A percentile compares a stretch with the other conserved stretches of the same genome.
Conservation (phyloP, 2,329 filamentous ascomycete species). For the Aspergillus thermomutatus region DNA sequence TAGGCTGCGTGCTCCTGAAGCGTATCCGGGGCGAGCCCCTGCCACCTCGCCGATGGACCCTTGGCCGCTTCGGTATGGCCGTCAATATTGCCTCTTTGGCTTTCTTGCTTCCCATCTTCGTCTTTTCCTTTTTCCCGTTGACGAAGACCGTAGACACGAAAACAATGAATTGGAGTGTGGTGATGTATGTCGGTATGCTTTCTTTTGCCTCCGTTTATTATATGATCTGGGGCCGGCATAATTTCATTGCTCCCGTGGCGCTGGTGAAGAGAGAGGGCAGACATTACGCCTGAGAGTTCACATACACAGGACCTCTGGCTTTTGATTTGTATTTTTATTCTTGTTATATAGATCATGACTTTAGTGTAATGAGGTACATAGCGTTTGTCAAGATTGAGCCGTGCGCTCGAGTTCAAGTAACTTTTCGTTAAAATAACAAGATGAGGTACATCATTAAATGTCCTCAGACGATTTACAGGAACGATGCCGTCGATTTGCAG, state of each 20-base stretch:
- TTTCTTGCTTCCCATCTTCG: slow-evolving; percentile 39
- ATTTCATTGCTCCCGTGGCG: slow-evolving; percentile 40
- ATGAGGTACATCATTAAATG: no score
- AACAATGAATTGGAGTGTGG: slow-evolving; percentile 49
- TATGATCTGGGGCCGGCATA: slow-evolving; percentile 35
- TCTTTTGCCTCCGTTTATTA: slow-evolving; percentile 45
- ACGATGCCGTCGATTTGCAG: no score
- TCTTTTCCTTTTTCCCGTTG: slow-evolving; percentile 47
- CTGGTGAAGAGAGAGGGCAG: slow-evolving; percentile 29
- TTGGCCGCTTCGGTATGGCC: slow-evolving; percentile 44
- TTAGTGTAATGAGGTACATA: background rate
- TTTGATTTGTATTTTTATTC: background rate
- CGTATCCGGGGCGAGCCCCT: slow-evolving; percentile 41
- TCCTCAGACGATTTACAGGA: no score
- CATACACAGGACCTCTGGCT: background rate
- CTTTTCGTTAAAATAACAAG: no score
- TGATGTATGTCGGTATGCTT: slow-evolving; percentile 46
- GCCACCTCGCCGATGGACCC: slow-evolving; percentile 43
- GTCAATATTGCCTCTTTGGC: slow-evolving; percentile 41
- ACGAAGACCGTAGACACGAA: slow-evolving; percentile 27
- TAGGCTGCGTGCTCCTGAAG: slow-evolving; percentile 46
- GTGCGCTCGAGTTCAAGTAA: background rate
- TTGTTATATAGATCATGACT: background rate
- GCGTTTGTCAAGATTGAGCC: no score
- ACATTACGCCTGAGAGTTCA: background rate